Conservation (phyloP, 2,329 filamentous ascomycete species). For the Blastomyces parvus region DNA sequence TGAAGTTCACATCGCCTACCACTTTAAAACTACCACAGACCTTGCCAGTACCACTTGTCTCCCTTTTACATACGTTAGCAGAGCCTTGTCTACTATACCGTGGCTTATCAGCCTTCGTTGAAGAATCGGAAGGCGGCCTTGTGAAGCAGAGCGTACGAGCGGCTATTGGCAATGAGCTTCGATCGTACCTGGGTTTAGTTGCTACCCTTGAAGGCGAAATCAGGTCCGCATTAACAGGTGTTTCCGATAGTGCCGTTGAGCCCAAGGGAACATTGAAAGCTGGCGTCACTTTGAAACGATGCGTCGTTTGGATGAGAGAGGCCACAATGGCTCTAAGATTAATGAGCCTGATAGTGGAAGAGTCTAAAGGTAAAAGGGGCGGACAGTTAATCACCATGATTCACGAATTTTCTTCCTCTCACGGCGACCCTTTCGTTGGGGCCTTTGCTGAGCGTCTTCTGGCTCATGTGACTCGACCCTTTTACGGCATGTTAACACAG, state of each 20-base stretch:
- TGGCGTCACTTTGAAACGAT: constrained; percentile 87
- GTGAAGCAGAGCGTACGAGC: constrained; percentile 85
- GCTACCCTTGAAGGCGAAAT: constrained; percentile 91
- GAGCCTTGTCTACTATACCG: constrained; percentile 91
- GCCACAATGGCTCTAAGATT: constrained; percentile 89
- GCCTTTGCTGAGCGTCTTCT: constrained; percentile 86
- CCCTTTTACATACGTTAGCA: constrained; percentile 77
- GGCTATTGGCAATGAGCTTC: constrained; percentile 72
- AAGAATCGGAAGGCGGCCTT: constrained; percentile 71
- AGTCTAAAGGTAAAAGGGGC: constrained; percentile 70
- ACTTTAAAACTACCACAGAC: constrained; percentile 66
- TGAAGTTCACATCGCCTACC: constrained; percentile 62
- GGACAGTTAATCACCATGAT: constrained; percentile 90
- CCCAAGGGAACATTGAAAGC: constrained; percentile 68
- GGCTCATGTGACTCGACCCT: constrained; percentile 77
- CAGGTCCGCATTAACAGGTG: constrained; percentile 62
- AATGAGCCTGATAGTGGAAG: constrained; percentile 89
- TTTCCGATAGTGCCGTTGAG: constrained; percentile 44
- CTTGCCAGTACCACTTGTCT: constrained; percentile 74
- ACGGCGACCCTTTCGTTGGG: constrained; percentile 90
- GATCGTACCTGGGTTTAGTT: constrained; percentile 81
- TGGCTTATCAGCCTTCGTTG: constrained; percentile 68
- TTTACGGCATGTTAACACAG: constrained; percentile 88
- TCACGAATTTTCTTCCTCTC: constrained; percentile 82
- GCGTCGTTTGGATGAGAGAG: constrained; percentile 94